Evolutionary conservation across 768 basidiomycete genomes (phyloP), one percentile per base, ranked within the genome.

Genomic region (Leccinum obscurum): DNA sequence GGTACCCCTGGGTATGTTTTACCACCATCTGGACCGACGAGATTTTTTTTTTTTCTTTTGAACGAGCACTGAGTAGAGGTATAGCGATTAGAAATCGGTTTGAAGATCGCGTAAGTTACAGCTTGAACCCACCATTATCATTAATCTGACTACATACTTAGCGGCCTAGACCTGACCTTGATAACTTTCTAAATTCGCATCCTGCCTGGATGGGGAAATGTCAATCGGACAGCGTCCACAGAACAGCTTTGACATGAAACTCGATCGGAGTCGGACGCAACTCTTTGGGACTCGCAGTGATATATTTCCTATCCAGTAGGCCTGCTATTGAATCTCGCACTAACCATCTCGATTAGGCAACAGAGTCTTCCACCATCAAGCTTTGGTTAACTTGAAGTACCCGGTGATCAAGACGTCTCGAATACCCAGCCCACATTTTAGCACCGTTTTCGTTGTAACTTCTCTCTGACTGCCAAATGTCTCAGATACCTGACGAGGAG

Each of bases 401-500:
- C 17, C 1, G 37, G 37, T 15, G 37, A 15, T 37, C 15, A 15
- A 39, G 17, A 17, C 39, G 17, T 35, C 32, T 32, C 32, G 9
- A 20, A 20, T 6, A 32, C 4, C 11, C 4, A 5, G 10, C 54
- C 56, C 39, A 56, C 11, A 4, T n/a, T 13, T 54, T 9, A 26
- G 49, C 34, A 56, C n/a, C 9, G 6, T 4, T 51, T 2, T n/a
- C 15, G 13, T 56, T 14, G n/a, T 13, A 8, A n/a, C 37, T 30
- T 15, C 6, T 17, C 50, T 9, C 11, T 17, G 24, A 39, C 30
- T 13, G 30, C 32, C 20, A 62, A 24, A 52, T 69, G 65, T 8
- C 59, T 46, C 56, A 55, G 34, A 62, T 48, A 55, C 49, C 67
- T 51, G 84, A 86, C 72, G 87, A 89, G 71, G 85, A 86, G 72